These are phyloP conservation scores for Raffaelea albimanens DNA, from an alignment of 2,329 filamentous ascomycete genomes.

Conservation along the genomic window DNA sequence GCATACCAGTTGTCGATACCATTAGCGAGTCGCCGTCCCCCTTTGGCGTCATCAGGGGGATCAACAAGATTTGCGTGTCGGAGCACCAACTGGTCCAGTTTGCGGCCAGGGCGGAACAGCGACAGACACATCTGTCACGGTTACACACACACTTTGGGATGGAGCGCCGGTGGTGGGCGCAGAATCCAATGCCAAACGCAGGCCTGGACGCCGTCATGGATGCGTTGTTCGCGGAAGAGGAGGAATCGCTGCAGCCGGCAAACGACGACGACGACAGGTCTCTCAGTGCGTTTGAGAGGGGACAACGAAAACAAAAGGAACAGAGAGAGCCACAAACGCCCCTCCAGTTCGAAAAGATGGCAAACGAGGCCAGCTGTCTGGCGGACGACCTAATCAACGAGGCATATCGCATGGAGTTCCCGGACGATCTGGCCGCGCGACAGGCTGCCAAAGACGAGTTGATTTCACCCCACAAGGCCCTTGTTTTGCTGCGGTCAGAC, in stretches of 20 bases:
- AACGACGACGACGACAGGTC: too few relatives aligned
- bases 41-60: slow-evolving; percentile 4
- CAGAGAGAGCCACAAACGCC: slow-evolving; percentile 21
- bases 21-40: slow-evolving; percentile 2
- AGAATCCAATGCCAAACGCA: slow-evolving; percentile 3
- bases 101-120: background rate
- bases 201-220: slow-evolving; percentile 5
- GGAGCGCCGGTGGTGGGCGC: slow-evolving; percentile 9
- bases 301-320: background rate
- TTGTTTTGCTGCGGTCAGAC: slow-evolving; percentile 22
- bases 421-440: slow-evolving; percentile 12
- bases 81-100: slow-evolving; percentile 1
- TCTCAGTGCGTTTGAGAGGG: background rate
- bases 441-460: slow-evolving; percentile 14
- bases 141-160: slow-evolving; percentile 10
- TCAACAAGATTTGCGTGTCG: slow-evolving; percentile 9
- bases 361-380: slow-evolving; percentile 17
- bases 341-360: slow-evolving; percentile 10
- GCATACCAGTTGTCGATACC: too few relatives aligned
- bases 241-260: background rate
- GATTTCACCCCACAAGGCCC: slow-evolving; percentile 21
- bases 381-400: slow-evolving; percentile 21
- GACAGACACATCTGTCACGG: slow-evolving; percentile 8
- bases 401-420: slow-evolving; percentile 16
- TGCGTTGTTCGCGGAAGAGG: slow-evolving; percentile 9